Evolutionary conservation across 768 basidiomycete species (phyloP).

Genomic region (Rubroboletus pulcherrimus): DNA sequence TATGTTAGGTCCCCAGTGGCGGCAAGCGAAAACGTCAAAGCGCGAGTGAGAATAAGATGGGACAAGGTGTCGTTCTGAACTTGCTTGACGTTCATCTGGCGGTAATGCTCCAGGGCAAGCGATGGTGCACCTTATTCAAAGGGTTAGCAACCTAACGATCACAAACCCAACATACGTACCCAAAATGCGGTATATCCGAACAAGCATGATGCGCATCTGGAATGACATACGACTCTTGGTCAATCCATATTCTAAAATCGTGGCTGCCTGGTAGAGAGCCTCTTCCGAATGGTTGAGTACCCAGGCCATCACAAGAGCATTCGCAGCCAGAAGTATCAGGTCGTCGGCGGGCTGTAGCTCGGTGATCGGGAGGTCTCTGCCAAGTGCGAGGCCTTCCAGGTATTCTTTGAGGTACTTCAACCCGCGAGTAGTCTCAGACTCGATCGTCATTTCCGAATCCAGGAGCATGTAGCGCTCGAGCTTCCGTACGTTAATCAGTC

Average conservation of each 20-base stretch:
- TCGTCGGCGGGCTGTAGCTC: slow-evolving; percentile 90
- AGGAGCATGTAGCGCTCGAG: slow-evolving; percentile 60
- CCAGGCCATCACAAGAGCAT: slow-evolving; percentile 65
- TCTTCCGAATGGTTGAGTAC: slow-evolving; percentile 48
- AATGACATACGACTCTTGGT: slow-evolving; percentile 76
- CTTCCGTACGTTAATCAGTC: slow-evolving; percentile 73
- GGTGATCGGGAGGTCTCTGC: slow-evolving; percentile 59
- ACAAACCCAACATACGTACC: slow-evolving; percentile 40
- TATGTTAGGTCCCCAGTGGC: slow-evolving; percentile 73
- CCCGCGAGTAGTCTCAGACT: slow-evolving; percentile 53
- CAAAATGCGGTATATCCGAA: slow-evolving; percentile 79
- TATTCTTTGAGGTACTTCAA: slow-evolving; percentile 57
- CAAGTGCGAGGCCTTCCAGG: slow-evolving; percentile 62
- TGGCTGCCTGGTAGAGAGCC: slow-evolving; percentile 60
- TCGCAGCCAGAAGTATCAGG: slow-evolving; percentile 69
- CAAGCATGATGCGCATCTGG: slow-evolving; percentile 68
- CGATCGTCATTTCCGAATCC: slow-evolving; percentile 47
- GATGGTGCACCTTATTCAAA: slow-evolving; percentile 59
- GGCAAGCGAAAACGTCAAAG: slow-evolving; percentile 75
- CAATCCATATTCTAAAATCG: slow-evolving; percentile 69
- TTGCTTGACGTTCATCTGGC: slow-evolving; percentile 72
- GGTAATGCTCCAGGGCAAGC: slow-evolving; percentile 75
- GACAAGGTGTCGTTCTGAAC: slow-evolving; percentile 89
- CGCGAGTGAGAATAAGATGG: slow-evolving; percentile 74
- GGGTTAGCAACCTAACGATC: background rate